Percentiles rank a stretch among this genome's conserved stretches.
phyloP scores from a whole-genome alignment of 2,329 filamentous ascomycete genomes.

The Cladosporium sp. region DNA sequence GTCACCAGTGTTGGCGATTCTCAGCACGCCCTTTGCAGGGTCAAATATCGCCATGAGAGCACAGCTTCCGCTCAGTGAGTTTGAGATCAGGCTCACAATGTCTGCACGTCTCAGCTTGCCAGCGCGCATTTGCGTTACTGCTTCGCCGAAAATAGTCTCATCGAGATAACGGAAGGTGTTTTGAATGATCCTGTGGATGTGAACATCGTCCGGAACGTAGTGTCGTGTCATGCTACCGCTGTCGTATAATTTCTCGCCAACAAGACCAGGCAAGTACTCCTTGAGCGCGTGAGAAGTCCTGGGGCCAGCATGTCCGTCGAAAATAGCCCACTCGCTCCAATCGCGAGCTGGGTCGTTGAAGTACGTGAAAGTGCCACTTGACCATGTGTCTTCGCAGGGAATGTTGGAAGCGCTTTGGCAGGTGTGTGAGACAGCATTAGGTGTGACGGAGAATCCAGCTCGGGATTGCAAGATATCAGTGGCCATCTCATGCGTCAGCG shows the following conservation, averaged over 20 bases:
- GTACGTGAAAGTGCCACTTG: conserved; percentile 27
- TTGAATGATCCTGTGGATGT: conserved; percentile 42
- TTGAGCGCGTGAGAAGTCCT: conserved; percentile 34
- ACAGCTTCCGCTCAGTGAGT: conserved; percentile 43
- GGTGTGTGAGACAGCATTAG: conserved; percentile 31
- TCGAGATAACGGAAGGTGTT: conserved; percentile 46
- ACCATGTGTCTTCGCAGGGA: conserved; percentile 36
- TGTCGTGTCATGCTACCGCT: conserved; percentile 27
- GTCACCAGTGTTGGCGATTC: conserved; percentile 68
- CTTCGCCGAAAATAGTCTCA: conserved; percentile 35
- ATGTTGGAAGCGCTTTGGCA: conserved; percentile 34
- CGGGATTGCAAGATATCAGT: conserved; percentile 28
- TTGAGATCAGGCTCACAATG: conserved; percentile 14
- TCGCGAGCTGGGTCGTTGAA: conserved; percentile 29
- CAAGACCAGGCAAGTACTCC: conserved; percentile 28
- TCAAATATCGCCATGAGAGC: conserved; percentile 67
- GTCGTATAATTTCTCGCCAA: conserved; percentile 28
- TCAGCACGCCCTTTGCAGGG: conserved; percentile 53
- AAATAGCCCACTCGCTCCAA: conserved; percentile 43
- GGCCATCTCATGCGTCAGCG: conserved; percentile 29
- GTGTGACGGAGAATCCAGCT: conserved; percentile 30
- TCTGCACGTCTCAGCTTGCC: conserved; percentile 19
- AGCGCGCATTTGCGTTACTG: conserved; percentile 4
- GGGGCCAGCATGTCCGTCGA: conserved; percentile 45
- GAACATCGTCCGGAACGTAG: conserved; percentile 32